A percentile compares a stretch with the other conserved stretches of the same genome.
phyloP scores from a whole-genome alignment of 2,329 filamentous ascomycete species.

The Trichophyton mentagrophytes region DNA sequence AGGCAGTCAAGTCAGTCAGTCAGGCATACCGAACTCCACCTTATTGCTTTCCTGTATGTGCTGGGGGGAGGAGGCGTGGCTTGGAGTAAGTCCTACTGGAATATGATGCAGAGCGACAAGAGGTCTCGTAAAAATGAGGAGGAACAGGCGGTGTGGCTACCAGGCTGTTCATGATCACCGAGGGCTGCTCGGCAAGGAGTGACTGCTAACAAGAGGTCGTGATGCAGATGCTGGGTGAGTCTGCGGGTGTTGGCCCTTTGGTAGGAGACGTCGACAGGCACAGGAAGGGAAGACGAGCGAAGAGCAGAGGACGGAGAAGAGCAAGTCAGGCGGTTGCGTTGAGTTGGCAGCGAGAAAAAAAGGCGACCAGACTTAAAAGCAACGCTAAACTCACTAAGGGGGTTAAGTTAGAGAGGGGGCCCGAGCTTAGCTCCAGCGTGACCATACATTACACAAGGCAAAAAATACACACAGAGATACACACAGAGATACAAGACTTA shows the following conservation, averaged over 20 bases:
- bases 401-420: neutral
- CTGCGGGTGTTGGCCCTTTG: neutral
- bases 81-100: slow-evolving; percentile 37
- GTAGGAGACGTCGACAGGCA: neutral
- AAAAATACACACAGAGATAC: neutral
- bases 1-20: slow-evolving; percentile 8
- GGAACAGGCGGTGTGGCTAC: slow-evolving; percentile 46
- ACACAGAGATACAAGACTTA: no score
- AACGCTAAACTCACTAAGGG: no score
- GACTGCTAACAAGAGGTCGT: neutral
- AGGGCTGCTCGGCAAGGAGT: slow-evolving; percentile 11
- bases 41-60: slow-evolving; percentile 1
- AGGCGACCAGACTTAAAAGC: neutral
- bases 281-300: neutral
- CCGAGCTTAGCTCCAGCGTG: slow-evolving; percentile 1
- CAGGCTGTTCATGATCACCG: slow-evolving; percentile 48
- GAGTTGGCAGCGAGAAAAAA: slow-evolving; percentile 1
- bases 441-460: neutral
- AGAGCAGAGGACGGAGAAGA: neutral
- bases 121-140: slow-evolving; percentile 50
- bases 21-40: neutral
- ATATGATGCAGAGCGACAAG: slow-evolving; percentile 47
- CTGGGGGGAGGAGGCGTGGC: slow-evolving; percentile 5
- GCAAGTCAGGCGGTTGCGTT: slow-evolving; percentile 1
- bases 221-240: neutral